Conservation (phyloP, 805 yeast species). For the Metschnikowia arizonensis region DNA sequence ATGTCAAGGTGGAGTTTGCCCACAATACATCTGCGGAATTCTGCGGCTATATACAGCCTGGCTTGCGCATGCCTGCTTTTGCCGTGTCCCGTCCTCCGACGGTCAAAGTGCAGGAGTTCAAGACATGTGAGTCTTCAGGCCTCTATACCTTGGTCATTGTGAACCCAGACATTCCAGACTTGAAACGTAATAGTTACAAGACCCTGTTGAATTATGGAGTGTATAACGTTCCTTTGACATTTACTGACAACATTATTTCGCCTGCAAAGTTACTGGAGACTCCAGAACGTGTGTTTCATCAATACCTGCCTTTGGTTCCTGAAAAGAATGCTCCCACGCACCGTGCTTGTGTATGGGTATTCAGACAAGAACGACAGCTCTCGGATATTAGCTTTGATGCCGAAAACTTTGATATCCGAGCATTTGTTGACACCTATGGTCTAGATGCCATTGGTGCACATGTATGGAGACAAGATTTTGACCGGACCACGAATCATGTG, state of each 20-base stretch:
- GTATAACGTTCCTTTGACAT: conserved; percentile 57
- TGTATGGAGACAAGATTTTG: conserved; percentile 84
- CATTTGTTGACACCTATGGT: conserved; percentile 50
- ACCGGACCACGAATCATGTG: conserved; percentile 62
- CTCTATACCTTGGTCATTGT: conserved; percentile 76
- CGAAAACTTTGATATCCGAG: conserved; percentile 66
- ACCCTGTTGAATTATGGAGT: conserved; percentile 79
- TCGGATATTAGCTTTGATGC: conserved; percentile 26
- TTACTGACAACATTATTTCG: conserved; percentile 54
- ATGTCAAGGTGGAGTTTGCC: conserved; percentile 71
- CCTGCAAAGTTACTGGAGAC: conserved; percentile 38
- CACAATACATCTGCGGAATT: conserved; percentile 53
- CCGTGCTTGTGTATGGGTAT: conserved; percentile 86
- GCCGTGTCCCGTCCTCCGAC: conserved; percentile 76
- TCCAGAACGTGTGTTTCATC: conserved; percentile 36
- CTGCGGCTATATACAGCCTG: conserved; percentile 74
- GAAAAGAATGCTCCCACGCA: conserved; percentile 84
- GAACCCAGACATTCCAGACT: conserved; percentile 88
- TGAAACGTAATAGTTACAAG: conserved; percentile 59
- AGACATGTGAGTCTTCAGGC: conserved; percentile 35
- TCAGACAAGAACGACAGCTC: conserved; percentile 52
- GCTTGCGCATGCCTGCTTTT: conserved; percentile 64
- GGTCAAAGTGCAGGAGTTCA: conserved; percentile 68
- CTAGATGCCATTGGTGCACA: conserved; percentile 88
- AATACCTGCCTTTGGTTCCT: conserved; percentile 79